phyloP scores from a whole-genome alignment of 768 basidiomycete genomes.

The Rhodotorula toruloides region DNA sequence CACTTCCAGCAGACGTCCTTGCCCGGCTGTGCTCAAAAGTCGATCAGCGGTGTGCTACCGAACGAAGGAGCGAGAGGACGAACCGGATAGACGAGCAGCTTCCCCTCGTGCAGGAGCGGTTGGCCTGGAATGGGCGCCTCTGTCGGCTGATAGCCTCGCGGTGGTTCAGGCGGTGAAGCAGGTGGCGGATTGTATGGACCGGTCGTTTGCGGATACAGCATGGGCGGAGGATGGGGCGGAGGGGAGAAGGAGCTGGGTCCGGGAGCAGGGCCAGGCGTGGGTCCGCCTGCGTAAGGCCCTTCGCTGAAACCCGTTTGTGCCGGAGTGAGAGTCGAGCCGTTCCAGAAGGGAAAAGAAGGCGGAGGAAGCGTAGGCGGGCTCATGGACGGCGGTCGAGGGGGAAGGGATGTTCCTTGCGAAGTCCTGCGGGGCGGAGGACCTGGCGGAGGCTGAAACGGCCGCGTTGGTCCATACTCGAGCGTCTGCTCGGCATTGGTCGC shows the following conservation, averaged over 20 bases:
- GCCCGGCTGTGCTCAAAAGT: not conserved
- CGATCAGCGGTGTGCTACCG: not conserved
- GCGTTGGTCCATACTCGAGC: slow-evolving; percentile 23
- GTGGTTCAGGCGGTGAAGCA: not conserved
- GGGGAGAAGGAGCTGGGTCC: not conserved
- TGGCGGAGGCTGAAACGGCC: slow-evolving; percentile 26
- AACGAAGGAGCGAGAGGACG: not conserved
- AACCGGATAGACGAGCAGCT: slow-evolving; percentile 24
- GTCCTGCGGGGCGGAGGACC: not conserved
- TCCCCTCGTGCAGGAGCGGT: slow-evolving; percentile 6
- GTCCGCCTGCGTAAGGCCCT: not conserved
- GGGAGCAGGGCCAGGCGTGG: not conserved
- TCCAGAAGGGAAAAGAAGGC: slow-evolving; percentile 35
- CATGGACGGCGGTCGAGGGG: not conserved
- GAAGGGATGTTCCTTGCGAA: not conserved
- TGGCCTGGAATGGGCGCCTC: slow-evolving; percentile 16
- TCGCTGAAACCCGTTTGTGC: slow-evolving; percentile 31
- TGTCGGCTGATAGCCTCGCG: slow-evolving; percentile 16
- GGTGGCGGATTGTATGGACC: not conserved
- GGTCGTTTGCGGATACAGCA: too few relatives aligned
- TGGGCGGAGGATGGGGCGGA: not conserved
- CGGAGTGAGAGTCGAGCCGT: slow-evolving; percentile 30
- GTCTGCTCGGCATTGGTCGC: slow-evolving; percentile 4
- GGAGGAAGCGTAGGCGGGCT: slow-evolving; percentile 11
- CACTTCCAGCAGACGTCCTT: slow-evolving; percentile 16